Base-by-base conservation (phyloP, 1,284 basidiomycete genomes). In the Puccinia brachypodii region DNA sequence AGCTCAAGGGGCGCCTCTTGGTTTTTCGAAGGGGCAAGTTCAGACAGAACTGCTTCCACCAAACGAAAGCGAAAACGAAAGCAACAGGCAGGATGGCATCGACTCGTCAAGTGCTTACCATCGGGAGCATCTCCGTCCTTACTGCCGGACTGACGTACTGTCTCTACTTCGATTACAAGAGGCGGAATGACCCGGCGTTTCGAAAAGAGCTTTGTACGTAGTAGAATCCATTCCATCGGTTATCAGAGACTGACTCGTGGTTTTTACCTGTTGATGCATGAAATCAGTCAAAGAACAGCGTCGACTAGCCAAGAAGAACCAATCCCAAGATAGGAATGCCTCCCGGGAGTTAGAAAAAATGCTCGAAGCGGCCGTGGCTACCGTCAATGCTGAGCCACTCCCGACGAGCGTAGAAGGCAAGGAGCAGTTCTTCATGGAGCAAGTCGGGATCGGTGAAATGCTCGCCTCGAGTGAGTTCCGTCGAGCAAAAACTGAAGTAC, bases 111-210 rank as follows among this genome's bases (percentile, higher is more conserved):
- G 53, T 81, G 22, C 56, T 81, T 31, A 64, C 79, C 58, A 81
- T 81, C 38, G 79, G 53, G 14, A 58, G 71, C 50, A 9, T 81
- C 44, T 75, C 79, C 38, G 56, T 81, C 38, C 71, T 73, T 8
- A 81, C 79, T 6, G 71, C 71, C 60, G 79, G 79, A 53, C 28
- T 81, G 36, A 62, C 71, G 31, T 81, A 81, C 25, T 81, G 79
- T 62, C 31, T 74, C 76, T 87, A 86, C 83, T 87, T 86, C 81
- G 86, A 87, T 84, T 85, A 87, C 84, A 83, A 83, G 56, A 84
- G 86, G 42, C 83, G 84, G 58, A 86, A 83, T 72, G 86, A 87
- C 76, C 83, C 85, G 19, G 64, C 66, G 9, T 87, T 86, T 85
- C 85, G 86, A 81, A 85, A 85, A 81, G 80, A 74, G 82, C 85